These are phyloP conservation scores for Salpingoeca rosetta DNA, from an alignment of 78 protist species.

Conservation along the genomic window DNA sequence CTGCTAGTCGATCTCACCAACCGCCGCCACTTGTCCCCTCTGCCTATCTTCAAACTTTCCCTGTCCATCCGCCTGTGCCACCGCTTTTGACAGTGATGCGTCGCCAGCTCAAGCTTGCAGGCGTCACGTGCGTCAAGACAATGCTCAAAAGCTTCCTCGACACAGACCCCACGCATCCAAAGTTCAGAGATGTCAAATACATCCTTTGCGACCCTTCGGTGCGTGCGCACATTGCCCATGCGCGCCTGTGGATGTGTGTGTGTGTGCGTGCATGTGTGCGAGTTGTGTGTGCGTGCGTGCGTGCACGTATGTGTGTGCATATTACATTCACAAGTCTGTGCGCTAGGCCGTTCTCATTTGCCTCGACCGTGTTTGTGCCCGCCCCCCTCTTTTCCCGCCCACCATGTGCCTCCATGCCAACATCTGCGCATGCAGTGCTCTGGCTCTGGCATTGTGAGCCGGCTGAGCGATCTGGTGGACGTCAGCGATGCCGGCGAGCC, in stretches of 20 bases:
- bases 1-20: too few species aligned
- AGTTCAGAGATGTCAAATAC: background rate
- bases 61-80: background rate
- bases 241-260: too few species aligned
- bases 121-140: background rate
- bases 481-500: background rate
- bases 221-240: too few species aligned
- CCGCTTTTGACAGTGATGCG: background rate
- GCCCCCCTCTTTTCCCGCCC: background rate
- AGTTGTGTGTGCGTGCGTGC: conserved; percentile 33
- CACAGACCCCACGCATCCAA: background rate
- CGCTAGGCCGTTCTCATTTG: background rate
- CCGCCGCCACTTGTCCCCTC: too few species aligned
- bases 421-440: background rate
- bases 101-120: background rate
- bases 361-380: background rate
- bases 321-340: too few species aligned
- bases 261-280: background rate
- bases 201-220: background rate
- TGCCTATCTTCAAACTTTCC: background rate
- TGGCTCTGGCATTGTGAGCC: background rate
- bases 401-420: background rate
- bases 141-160: background rate
- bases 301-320: too few species aligned
- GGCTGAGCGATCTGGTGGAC: background rate